phyloP scores from a whole-genome alignment of 2,329 filamentous ascomycete genomes.

The Myriangium duriaei region DNA sequence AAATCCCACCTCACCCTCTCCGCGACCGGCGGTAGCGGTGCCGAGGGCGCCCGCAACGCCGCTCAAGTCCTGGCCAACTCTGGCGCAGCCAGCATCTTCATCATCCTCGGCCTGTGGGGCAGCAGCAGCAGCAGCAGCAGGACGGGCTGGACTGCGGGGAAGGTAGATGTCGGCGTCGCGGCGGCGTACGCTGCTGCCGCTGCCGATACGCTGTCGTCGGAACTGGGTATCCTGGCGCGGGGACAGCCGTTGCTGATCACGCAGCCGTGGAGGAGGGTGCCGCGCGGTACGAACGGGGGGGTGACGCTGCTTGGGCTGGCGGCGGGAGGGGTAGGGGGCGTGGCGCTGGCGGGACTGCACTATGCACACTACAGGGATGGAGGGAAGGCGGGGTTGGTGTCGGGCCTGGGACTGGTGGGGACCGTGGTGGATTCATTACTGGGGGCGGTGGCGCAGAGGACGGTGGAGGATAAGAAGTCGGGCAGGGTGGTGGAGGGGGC shows the following conservation, averaged over 20 bases:
- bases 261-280: conserved; percentile 65
- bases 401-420: conserved; percentile 31
- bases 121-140: background rate
- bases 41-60: conserved; percentile 72
- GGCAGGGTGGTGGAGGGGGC: conserved; percentile 82
- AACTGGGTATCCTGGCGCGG: conserved; percentile 79
- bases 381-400: background rate
- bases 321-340: conserved; percentile 62
- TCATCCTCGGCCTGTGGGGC: conserved; percentile 33
- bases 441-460: conserved; percentile 73
- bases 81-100: conserved; percentile 56
- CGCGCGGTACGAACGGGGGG: conserved; percentile 85
- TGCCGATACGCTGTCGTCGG: conserved; percentile 88
- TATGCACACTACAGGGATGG: background rate
- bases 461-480: conserved; percentile 68
- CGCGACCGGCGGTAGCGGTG: conserved; percentile 58
- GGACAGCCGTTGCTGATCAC: conserved; percentile 74
- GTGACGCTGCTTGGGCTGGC: conserved; percentile 63
- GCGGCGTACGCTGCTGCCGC: conserved; percentile 73
- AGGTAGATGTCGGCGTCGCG: conserved; percentile 34
- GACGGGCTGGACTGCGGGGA: background rate
- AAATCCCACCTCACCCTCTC: conserved; percentile 74
- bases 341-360: conserved; percentile 41
- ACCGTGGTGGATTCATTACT: conserved; percentile 80
- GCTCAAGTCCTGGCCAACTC: conserved; percentile 89